Conservation (phyloP, 2,329 filamentous ascomycete species). For the Fusarium coffeatum region DNA sequence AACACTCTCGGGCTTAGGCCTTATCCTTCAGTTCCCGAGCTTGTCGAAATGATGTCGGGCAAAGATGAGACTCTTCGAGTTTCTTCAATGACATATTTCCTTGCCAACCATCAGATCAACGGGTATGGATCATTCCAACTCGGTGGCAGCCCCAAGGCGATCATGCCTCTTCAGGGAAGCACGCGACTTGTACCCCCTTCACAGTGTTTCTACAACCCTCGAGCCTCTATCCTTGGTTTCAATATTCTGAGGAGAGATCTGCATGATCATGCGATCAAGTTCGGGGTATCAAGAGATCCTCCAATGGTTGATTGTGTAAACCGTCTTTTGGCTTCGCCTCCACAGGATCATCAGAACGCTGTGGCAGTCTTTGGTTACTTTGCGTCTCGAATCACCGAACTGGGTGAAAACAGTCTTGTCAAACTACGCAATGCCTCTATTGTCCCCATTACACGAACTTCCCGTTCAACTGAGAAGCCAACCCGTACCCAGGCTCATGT, state of each 20-base stretch:
- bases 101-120: constrained; percentile 81
- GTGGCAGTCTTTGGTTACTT: constrained; percentile 85
- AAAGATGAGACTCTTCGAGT: constrained; percentile 69
- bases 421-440: constrained; percentile 74
- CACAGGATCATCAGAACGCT: constrained; percentile 73
- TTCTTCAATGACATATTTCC: constrained; percentile 82
- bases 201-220: constrained; percentile 84
- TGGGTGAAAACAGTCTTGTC: constrained; percentile 70
- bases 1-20: constrained; percentile 76
- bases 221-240: constrained; percentile 82
- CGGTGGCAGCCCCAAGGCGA: constrained; percentile 64
- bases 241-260: constrained; percentile 80
- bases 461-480: constrained; percentile 56
- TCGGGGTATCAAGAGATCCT: constrained; percentile 87
- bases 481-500: constrained; percentile 55
- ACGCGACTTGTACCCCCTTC: constrained; percentile 76
- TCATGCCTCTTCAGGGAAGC: constrained; percentile 80
- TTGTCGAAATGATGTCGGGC: constrained; percentile 82
- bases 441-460: constrained; percentile 70
- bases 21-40: constrained; percentile 76
- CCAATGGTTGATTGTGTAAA: constrained; percentile 81
- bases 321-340: constrained; percentile 77
- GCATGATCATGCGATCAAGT: constrained; percentile 82
- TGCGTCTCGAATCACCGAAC: constrained; percentile 78
- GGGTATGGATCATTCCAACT: constrained; percentile 76